Percentiles rank a stretch among this genome's conserved stretches.
Conservation (phyloP, 352 stramenopile genomes). For the Blastocystis sp. region DNA sequence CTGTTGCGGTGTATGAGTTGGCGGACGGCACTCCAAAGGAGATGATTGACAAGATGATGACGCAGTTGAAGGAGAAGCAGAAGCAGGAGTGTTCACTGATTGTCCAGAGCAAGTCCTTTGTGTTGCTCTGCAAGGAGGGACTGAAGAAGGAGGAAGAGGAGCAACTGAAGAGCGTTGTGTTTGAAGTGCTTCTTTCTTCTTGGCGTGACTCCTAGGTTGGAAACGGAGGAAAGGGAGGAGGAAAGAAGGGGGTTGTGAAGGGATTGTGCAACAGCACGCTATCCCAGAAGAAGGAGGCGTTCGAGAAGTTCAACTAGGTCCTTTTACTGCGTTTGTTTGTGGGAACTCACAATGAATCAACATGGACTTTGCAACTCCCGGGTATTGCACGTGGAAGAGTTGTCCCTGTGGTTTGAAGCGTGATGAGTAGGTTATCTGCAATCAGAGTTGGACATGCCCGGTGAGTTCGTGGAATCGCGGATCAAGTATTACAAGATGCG, state of each 20-base stretch:
- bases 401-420: neutral
- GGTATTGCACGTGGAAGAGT: conserved; percentile 70
- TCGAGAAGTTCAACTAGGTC: neutral
- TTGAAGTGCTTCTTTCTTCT: neutral
- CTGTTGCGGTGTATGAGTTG: conserved; percentile 33
- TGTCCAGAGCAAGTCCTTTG: conserved; percentile 48
- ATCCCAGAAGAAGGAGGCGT: conserved; percentile 13
- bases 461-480: conserved; percentile 69
- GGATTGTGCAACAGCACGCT: conserved; percentile 20
- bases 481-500: conserved; percentile 73
- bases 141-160: neutral
- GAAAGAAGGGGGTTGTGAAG: conserved; percentile 66
- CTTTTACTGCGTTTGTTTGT: neutral
- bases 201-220: neutral
- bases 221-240: conserved; percentile 60
- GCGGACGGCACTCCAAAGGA: neutral
- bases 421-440: conserved; percentile 53
- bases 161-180: conserved; percentile 25
- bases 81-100: neutral
- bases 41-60: conserved; percentile 25
- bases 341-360: neutral
- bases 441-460: conserved; percentile 71
- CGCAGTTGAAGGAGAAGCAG: neutral
- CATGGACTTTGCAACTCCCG: conserved; percentile 71
- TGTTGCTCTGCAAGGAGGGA: conserved; percentile 15